Evolutionary conservation across 306 rosid genomes (phyloP), one percentile per base, ranked within the genome.

Genomic region (Dalbergia cultrata): DNA sequence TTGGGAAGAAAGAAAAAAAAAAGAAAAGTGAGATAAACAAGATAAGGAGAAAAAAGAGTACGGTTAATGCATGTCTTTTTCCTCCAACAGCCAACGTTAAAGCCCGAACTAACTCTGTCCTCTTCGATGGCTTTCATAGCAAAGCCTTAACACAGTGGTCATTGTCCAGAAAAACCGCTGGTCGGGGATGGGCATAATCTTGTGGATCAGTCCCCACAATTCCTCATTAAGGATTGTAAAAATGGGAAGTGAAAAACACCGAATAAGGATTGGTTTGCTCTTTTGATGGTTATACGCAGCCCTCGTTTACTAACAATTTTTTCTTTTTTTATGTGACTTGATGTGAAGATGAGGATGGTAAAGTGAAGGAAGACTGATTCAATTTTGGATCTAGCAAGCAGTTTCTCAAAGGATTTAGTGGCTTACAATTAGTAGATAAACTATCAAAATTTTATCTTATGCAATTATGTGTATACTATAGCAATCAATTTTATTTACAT

Each of bases 21-120:
- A 17, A 18, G 26, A 35, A 8, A n/a, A 26, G n/a, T 54, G 22
- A 16, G 3, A 0, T 6, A 13, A 62, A 62, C 53, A 47, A 8
- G 82, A 76, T 47, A 64, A 72, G 52, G 35, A 79, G 67, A 59
- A 66, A 56, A 11, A 21, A 33, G 13, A 37, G 61, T 13, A 21
- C 3, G 34, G 14, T 76, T 50, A 70, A 76, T 82, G 62, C 26
- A 16, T 56, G 86, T 83, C 80, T 41, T 83, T 78, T 65, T 83
- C 86, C 75, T 79, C 82, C 85, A 82, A 78, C 87, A 22, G 77
- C 75, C 78, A 81, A 44, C 76, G 81, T 80, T 78, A 65, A 83
- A 74, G 78, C 19, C 67, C 78, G 72, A 85, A 81, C 88, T 14
- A 77, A 83, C 76, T 58, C 26, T 76, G 77, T 61, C 85, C 70